phyloP scores from a whole-genome alignment of 2,329 filamentous ascomycete species.

The Pezicula neosporulosa region DNA sequence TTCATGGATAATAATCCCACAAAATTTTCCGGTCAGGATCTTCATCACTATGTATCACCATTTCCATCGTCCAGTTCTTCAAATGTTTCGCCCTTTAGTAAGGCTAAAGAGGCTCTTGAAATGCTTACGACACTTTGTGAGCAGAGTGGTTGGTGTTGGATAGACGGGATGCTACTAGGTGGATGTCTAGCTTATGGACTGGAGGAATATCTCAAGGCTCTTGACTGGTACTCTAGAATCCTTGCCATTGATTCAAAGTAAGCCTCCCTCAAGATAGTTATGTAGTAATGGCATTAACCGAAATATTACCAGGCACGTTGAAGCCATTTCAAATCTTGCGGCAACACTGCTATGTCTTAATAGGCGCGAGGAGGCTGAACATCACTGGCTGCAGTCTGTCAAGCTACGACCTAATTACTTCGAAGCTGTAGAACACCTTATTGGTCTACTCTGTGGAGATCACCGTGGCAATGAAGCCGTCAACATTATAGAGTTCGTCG shows the following conservation, averaged over 20 bases:
- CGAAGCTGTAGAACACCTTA: constrained; percentile 91
- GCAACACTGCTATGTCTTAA: constrained; percentile 84
- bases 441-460: constrained; percentile 78
- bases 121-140: constrained; percentile 73
- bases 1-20: constrained; percentile 7
- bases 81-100: constrained; percentile 24
- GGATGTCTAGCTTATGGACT: constrained; percentile 91
- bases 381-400: constrained; percentile 82
- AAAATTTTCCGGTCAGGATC: constrained; percentile 15
- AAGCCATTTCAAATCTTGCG: constrained; percentile 90
- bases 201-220: constrained; percentile 74
- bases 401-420: constrained; percentile 82
- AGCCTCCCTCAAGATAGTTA: constrained; percentile 17
- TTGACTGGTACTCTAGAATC: constrained; percentile 70
- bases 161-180: constrained; percentile 86
- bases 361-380: constrained; percentile 78
- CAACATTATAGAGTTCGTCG: constrained; percentile 80
- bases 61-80: constrained; percentile 15
- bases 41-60: constrained; percentile 22
- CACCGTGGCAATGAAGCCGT: constrained; percentile 83
- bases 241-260: constrained; percentile 53
- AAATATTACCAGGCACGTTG: constrained; percentile 57
- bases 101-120: constrained; percentile 63
- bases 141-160: constrained; percentile 82
- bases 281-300: not conserved